phyloP scores from a whole-genome alignment of 441 rosid genomes.

The Monsonia emarginata region DNA sequence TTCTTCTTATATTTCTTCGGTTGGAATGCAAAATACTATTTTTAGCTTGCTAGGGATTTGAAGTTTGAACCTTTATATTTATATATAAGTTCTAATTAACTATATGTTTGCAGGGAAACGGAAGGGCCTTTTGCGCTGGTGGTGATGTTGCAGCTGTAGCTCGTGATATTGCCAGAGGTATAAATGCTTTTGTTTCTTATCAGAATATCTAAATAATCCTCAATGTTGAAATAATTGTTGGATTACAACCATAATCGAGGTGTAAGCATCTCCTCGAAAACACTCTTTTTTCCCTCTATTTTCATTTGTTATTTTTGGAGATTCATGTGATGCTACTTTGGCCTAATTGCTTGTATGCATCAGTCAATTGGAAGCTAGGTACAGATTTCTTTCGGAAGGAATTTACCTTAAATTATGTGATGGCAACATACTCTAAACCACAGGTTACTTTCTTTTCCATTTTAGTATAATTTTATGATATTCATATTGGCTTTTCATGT shows the following conservation, averaged over 20 bases:
- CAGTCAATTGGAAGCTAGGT: constrained; percentile 54
- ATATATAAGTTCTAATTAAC: background rate
- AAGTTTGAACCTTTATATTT: background rate
- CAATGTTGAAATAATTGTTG: too few relatives aligned
- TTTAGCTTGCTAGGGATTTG: background rate
- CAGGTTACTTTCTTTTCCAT: constrained; percentile 35
- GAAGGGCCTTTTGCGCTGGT: constrained; percentile 60
- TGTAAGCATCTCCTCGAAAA: background rate
- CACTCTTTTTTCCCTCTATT: background rate
- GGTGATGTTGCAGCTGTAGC: constrained; percentile 56
- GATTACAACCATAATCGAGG: background rate
- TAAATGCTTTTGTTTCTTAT: background rate
- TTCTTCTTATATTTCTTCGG: background rate
- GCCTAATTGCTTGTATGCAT: constrained; percentile 13
- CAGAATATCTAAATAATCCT: background rate
- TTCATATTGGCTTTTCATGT: background rate
- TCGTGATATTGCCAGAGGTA: constrained; percentile 36
- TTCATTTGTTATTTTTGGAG: background rate
- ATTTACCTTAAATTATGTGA: constrained; percentile 48
- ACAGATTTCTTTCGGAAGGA: constrained; percentile 41
- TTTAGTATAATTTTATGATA: background rate
- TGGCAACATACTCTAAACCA: constrained; percentile 65
- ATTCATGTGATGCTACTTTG: background rate
- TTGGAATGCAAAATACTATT: background rate
- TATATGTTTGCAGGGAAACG: constrained; percentile 40